Conservation (phyloP, 2,329 filamentous ascomycete species). For the Pezicula rhizophila region DNA sequence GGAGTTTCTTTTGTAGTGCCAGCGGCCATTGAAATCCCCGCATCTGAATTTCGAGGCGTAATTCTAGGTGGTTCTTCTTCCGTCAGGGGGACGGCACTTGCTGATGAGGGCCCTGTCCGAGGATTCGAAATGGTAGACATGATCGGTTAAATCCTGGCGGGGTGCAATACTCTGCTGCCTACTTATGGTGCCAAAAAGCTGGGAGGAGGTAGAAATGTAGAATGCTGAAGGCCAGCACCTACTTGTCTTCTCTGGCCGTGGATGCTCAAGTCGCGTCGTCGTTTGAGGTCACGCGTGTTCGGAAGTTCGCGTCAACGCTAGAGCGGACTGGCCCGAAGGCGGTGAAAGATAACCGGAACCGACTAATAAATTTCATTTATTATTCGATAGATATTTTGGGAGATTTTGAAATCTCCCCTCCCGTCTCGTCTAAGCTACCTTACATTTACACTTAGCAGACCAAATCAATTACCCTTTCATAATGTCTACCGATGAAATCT, state of each 20-base stretch:
- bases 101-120: neutral
- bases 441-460: neutral
- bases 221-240: too few relatives aligned
- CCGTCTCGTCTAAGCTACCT: too few relatives aligned
- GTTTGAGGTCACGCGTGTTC: too few relatives aligned
- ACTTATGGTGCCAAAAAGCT: too few relatives aligned
- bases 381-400: too few relatives aligned
- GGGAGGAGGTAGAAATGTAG: too few relatives aligned
- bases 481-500: constrained; percentile 20
- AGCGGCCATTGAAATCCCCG: constrained; percentile 7
- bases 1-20: constrained; percentile 19
- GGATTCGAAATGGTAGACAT: neutral
- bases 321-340: neutral
- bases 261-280: too few relatives aligned
- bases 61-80: constrained; percentile 10
- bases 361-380: too few relatives aligned
- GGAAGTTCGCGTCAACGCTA: neutral
- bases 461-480: neutral
- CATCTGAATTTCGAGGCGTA: constrained; percentile 20
- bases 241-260: too few relatives aligned
- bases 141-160: too few relatives aligned
- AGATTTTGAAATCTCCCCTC: too few relatives aligned
- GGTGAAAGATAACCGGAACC: neutral
- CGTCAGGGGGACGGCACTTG: neutral
- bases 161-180: too few relatives aligned